Evolutionary conservation across 2,329 filamentous ascomycete species (phyloP), one percentile per base, ranked within the genome.

Genomic region (Hypoxylon sp.): DNA sequence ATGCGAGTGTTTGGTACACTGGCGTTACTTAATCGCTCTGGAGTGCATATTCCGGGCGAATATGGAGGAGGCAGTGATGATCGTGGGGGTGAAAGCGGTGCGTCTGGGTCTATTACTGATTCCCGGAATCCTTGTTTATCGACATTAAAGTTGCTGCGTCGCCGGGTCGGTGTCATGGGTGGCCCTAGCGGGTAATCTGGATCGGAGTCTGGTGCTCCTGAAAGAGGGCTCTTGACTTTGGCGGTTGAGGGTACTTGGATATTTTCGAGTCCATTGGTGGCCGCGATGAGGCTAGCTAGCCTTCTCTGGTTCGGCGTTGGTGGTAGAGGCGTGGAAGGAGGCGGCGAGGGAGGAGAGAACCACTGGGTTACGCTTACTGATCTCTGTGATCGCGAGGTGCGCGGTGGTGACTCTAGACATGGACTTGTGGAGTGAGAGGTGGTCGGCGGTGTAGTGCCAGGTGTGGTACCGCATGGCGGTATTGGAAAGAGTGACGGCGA

Each of bases 401-500:
- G 47, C 2, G 65, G 65, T 30, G 65, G 65, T 6, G 59, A 61
- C 23, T 60, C 59, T 53, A 32, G 11, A 30, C 37, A 43, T 23
- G 51, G 29, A 25, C 39, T 52, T 43, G 30, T 47, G 21, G 52
- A 62, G 34, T 65, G 55, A 23, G 60, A 48, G 19, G 52, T 58
- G 9, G 63, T 52, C 16, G 63, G 51, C 45, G 63, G 67, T 6
- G 63, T 51, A 30, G 39, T 27, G 16, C 54, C 30, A 16, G 54
- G 63, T 19, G 37, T 41, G 16, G 16, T 41, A 21, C 16, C 8
- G 37, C 37, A 21, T 41, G 65, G 65, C 23, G 67, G 67, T 30
- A 69, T 48, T 25, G 67, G 67, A 53, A 69, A 69, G 30, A 69
- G 67, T 39, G 67, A 69, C 5, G 67, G 67, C 21, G 67, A 69